These are phyloP conservation scores for Pseudopyricularia javanii DNA, from an alignment of 2,329 filamentous ascomycete species.

Conservation along the genomic window DNA sequence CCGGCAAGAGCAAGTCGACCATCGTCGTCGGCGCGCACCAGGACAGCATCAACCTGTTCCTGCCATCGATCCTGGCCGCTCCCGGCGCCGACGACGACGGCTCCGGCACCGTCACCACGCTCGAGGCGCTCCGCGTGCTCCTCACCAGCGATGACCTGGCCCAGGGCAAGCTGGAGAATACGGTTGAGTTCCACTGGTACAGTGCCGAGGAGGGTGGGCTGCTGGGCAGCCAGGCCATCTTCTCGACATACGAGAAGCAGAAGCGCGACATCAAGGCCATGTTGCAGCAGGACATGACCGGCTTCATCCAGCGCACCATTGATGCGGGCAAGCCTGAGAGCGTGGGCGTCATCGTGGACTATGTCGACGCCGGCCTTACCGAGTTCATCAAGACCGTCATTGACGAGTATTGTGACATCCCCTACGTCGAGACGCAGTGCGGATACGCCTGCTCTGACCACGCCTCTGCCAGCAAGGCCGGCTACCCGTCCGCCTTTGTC, in stretches of 20 bases:
- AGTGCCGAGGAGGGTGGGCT: slow-evolving; percentile 81
- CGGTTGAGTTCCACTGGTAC: slow-evolving; percentile 95
- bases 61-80: slow-evolving; percentile 71
- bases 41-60: slow-evolving; percentile 87
- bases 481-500: slow-evolving; percentile 53
- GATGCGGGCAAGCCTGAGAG: slow-evolving; percentile 73
- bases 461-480: slow-evolving; percentile 52
- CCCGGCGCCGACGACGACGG: slow-evolving; percentile 95
- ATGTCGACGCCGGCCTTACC: slow-evolving; percentile 70
- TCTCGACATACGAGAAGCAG: slow-evolving; percentile 63
- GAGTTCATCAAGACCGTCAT: slow-evolving; percentile 85
- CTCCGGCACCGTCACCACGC: slow-evolving; percentile 83
- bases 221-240: slow-evolving; percentile 81
- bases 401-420: slow-evolving; percentile 72
- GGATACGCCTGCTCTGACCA: slow-evolving; percentile 55
- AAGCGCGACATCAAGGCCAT: slow-evolving; percentile 79
- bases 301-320: slow-evolving; percentile 70
- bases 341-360: slow-evolving; percentile 89
- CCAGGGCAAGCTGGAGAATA: slow-evolving; percentile 65
- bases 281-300: slow-evolving; percentile 98
- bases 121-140: slow-evolving; percentile 78
- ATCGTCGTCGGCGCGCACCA: slow-evolving; percentile 86
- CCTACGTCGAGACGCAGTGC: slow-evolving; percentile 34
- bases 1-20: slow-evolving; percentile 72
- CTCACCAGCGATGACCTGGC: slow-evolving; percentile 60